Percentiles rank a stretch among this genome's conserved stretches.
These are phyloP conservation scores for Ampelocalamus luodianensis DNA, from an alignment of 176 grass and related monocot species.

Conservation along the genomic window DNA sequence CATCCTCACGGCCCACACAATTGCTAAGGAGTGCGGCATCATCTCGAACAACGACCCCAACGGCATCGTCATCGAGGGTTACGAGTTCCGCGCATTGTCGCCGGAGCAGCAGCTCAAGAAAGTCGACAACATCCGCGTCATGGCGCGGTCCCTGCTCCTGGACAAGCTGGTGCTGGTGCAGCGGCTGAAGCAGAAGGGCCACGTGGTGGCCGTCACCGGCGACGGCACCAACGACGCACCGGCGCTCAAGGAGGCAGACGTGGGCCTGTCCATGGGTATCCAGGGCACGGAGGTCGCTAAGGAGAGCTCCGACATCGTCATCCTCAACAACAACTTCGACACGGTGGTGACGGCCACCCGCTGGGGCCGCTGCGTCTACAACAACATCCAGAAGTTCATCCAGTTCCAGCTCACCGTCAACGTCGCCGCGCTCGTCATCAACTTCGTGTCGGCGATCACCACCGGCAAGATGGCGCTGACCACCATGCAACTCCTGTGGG, in stretches of 20 bases:
- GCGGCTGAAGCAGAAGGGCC: constrained; percentile 74
- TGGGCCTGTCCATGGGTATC: constrained; percentile 83
- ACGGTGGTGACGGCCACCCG: constrained; percentile 70
- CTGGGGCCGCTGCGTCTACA: constrained; percentile 83
- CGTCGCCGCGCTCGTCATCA: constrained; percentile 56
- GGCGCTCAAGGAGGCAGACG: constrained; percentile 81
- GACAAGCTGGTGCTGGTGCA: constrained; percentile 81
- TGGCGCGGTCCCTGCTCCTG: constrained; percentile 63
- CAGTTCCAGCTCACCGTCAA: constrained; percentile 94
- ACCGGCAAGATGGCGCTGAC: constrained; percentile 61
- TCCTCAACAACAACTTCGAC: constrained; percentile 83
- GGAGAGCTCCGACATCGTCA: constrained; percentile 85
- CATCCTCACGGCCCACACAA: constrained; percentile 75
- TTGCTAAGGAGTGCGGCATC: constrained; percentile 84
- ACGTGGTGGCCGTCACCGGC: constrained; percentile 81
- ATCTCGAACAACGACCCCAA: constrained; percentile 7
- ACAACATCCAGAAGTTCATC: constrained; percentile 86
- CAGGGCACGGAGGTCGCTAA: constrained; percentile 91
- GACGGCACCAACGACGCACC: constrained; percentile 83
- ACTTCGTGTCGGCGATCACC: constrained; percentile 57
- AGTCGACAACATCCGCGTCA: constrained; percentile 63
- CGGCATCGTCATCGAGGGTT: constrained; percentile 66
- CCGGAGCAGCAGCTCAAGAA: constrained; percentile 51
- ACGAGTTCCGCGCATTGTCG: constrained; percentile 71
- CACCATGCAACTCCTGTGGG: constrained; percentile 77